Base-by-base conservation (phyloP, 73 alveolate species). In the Uronychia binucleata region DNA sequence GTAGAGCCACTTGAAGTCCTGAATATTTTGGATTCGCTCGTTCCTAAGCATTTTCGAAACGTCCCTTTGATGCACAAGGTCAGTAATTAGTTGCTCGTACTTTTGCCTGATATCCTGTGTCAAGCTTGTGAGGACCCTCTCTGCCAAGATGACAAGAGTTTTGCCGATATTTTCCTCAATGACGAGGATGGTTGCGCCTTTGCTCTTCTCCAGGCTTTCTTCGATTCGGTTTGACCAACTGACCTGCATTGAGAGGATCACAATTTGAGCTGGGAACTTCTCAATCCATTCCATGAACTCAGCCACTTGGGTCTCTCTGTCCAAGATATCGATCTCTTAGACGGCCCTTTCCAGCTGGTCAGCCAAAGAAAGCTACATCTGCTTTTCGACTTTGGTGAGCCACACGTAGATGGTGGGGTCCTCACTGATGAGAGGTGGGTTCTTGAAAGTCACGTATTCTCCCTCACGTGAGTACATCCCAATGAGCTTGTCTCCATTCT, bases 51-150 rank as follows among this genome's bases (percentile, higher is more conserved):
- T 84, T 82, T 99, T 92, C 0, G 99, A 98, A 1, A 98, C 99
- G 84, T 98, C 99, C 92, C 99, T 98, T 88, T 98, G 98, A 96
- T 98, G 99, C 28, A 98, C 99, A 34, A 98, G 92, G 85, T 98
- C 99, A 26, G 99, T 97, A 60, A 97, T 97, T 81, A 98, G 94
- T 91, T 98, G 97, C 88, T 98, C 99, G 76, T 94, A 97, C 87
- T 98, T 98, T 93, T 98, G 96, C 57, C 99, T 97, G 79, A 97
- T 95, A 81, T 97, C 99, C 81, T 98, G 97, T 74, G 96, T 93
- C 67, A 98, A 95, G 88, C 96, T 98, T 75, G 95, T 96, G 27
- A 98, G 93, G 26, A 98, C 99, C 91, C 98, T 94, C 74, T 96
- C 98, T 30, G 99, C 99, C 80, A 98, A 92, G 81, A 96, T 95